Evolutionary conservation across 495 filamentous ascomycete species (phyloP), one percentile per base, ranked within the genome.

Genomic region (Rostrohypoxylon terebratum): DNA sequence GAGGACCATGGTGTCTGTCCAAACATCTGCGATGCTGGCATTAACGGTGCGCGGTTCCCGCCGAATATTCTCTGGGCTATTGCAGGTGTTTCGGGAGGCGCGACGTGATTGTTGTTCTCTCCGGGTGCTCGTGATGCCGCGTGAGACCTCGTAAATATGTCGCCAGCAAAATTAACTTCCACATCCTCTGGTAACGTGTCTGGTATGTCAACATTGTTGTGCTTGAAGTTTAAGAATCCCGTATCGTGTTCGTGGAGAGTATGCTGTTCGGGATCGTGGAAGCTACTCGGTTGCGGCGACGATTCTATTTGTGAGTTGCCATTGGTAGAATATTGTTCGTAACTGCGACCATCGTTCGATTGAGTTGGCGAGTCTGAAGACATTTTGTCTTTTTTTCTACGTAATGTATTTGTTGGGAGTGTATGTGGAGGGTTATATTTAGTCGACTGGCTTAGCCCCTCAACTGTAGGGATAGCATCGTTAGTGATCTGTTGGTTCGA

Each of bases 21-120:
- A 58, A 86, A 86, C 16, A 86, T 66, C 67, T 85, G 83, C 13
- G 83, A 84, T 14, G 79, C 72, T 1, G 77, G 71, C 20, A 86
- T 77, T 10, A 85, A 59, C 4, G 80, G 74, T 5, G 76, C 76
- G 7, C 50, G 72, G 36, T 73, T 62, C 18, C 69, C 77, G 18
- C 73, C 69, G 36, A 83, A 79, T 45, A 45, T 8, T 57, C 76
- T 79, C 16, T 82, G 83, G 2, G 77, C 75, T 7, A 77, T 59
- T 18, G 78, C 75, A 3, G 84, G 84, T 0, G 84, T 86, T 59
- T 84, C 79, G n/a, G 84, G 84, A 47, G 50, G 44, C 28, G 36
- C 51, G 14, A 16, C 38, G n/a, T 53, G 25, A 53, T 57, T 44
- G 1, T n/a, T 31, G 44, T 40, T 62, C 2, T 64, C 38, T 14